Percentiles rank a stretch among this genome's conserved stretches.
Evolutionary conservation across 2,329 filamentous ascomycete species (phyloP).

Genomic region (Fusarium buxicola): DNA sequence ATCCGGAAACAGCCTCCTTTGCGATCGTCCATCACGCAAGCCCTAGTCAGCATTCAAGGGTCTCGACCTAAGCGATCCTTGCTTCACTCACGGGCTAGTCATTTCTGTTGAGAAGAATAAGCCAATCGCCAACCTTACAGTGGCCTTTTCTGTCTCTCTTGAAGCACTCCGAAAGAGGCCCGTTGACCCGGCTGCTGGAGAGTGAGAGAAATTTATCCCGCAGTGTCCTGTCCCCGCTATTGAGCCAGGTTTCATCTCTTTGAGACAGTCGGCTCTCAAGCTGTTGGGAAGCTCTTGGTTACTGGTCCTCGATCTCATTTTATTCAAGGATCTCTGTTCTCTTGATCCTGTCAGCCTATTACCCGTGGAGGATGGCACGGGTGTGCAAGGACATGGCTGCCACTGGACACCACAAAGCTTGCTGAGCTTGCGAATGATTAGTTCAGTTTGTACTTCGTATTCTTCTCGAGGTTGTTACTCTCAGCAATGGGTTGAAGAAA

Average conservation of each 20-base stretch:
- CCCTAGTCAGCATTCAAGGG: conserved; percentile 25
- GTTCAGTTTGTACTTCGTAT: no score
- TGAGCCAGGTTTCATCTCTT: conserved; percentile 23
- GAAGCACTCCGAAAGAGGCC: conserved; percentile 22
- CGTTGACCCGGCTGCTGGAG: conserved; percentile 7
- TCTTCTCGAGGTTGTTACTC: no score
- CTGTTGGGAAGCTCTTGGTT: conserved; percentile 4
- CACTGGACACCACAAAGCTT: no score
- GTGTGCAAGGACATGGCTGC: neutral
- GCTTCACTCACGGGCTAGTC: conserved; percentile 8
- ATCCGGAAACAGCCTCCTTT: conserved; percentile 8
- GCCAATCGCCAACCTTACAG: conserved; percentile 18
- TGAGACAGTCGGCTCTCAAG: neutral
- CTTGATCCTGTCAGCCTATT: neutral
- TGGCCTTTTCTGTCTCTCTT: conserved; percentile 19
- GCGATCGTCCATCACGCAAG: conserved; percentile 2
- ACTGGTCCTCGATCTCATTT: conserved; percentile 1
- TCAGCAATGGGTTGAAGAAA: no score
- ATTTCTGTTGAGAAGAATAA: conserved; percentile 30
- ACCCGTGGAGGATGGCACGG: neutral
- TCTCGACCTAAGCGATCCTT: conserved; percentile 32
- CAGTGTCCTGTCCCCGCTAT: conserved; percentile 27
- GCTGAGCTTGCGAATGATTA: no score
- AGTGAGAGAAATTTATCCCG: conserved; percentile 33
- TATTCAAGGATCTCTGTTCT: neutral